These are phyloP conservation scores for Aechmea fasciata DNA, from an alignment of 176 grass and related monocot genomes.

Conservation along the genomic window DNA sequence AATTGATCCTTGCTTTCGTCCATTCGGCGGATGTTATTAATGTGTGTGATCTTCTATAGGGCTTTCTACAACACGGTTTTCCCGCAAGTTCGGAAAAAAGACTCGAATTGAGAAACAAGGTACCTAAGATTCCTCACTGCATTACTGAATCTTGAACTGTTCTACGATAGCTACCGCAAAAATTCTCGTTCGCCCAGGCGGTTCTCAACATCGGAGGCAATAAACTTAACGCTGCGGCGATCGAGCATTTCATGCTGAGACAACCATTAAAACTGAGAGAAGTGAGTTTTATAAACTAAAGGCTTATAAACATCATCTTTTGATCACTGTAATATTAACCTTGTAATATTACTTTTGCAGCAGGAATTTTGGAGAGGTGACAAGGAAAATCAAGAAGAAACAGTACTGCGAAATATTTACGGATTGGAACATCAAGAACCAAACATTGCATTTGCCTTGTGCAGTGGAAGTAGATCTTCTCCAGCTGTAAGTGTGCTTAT, in stretches of 20 bases:
- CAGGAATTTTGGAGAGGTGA: slow-evolving; percentile 41
- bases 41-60: slow-evolving; percentile 23
- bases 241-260: slow-evolving; percentile 65
- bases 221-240: slow-evolving; percentile 56
- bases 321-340: neutral
- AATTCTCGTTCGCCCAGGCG: slow-evolving; percentile 18
- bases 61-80: slow-evolving; percentile 67
- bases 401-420: slow-evolving; percentile 32
- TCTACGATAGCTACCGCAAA: neutral
- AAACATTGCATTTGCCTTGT: slow-evolving; percentile 73
- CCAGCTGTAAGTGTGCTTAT: slow-evolving; percentile 56
- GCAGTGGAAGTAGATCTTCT: slow-evolving; percentile 73
- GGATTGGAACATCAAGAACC: slow-evolving; percentile 47
- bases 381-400: slow-evolving; percentile 43
- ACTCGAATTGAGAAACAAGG: slow-evolving; percentile 55
- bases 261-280: slow-evolving; percentile 53
- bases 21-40: neutral
- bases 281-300: slow-evolving; percentile 15
- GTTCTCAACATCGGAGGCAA: slow-evolving; percentile 66
- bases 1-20: neutral
- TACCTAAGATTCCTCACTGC: slow-evolving; percentile 2
- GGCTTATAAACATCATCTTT: no score
- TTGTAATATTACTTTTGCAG: neutral
- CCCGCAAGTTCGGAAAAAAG: slow-evolving; percentile 69
- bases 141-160: slow-evolving; percentile 2